phyloP scores from a whole-genome alignment of 345 rosid species.

The Gossypium bickii region DNA sequence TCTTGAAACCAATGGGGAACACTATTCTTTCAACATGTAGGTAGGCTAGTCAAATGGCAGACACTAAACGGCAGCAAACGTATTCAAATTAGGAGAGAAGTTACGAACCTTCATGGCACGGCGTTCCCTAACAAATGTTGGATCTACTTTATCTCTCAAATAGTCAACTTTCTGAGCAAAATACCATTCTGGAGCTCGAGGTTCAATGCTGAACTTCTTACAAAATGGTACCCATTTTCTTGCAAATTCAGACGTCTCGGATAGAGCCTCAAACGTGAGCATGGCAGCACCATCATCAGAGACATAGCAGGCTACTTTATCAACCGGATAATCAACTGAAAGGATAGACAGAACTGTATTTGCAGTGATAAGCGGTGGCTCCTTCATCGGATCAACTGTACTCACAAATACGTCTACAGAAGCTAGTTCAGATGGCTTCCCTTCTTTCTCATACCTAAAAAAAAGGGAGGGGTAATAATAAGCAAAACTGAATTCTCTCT shows the following conservation, averaged over 20 bases:
- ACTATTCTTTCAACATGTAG: neutral
- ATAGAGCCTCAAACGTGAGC: constrained; percentile 92
- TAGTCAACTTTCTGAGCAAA: constrained; percentile 76
- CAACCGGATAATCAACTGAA: constrained; percentile 82
- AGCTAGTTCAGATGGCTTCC: constrained; percentile 64
- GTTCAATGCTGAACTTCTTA: constrained; percentile 71
- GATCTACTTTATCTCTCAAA: constrained; percentile 63
- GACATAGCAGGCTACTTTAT: constrained; percentile 86
- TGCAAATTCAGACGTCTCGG: constrained; percentile 88
- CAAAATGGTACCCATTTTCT: constrained; percentile 94
- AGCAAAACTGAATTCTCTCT: neutral
- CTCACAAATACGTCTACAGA: constrained; percentile 74
- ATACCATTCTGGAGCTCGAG: constrained; percentile 94
- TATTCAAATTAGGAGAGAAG: neutral
- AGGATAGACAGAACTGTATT: constrained; percentile 92
- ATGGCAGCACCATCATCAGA: constrained; percentile 97
- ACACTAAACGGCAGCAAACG: neutral
- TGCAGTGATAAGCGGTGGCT: constrained; percentile 90
- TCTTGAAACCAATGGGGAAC: constrained; percentile 10
- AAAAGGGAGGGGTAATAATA: neutral
- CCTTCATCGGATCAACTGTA: constrained; percentile 90
- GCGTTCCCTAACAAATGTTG: constrained; percentile 69
- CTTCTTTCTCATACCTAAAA: constrained; percentile 77
- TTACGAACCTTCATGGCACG: constrained; percentile 76
- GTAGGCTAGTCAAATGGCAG: neutral